Evolutionary conservation across 2,329 filamentous ascomycete genomes (phyloP).

Genomic region (Plectosphaerella cucumerina): DNA sequence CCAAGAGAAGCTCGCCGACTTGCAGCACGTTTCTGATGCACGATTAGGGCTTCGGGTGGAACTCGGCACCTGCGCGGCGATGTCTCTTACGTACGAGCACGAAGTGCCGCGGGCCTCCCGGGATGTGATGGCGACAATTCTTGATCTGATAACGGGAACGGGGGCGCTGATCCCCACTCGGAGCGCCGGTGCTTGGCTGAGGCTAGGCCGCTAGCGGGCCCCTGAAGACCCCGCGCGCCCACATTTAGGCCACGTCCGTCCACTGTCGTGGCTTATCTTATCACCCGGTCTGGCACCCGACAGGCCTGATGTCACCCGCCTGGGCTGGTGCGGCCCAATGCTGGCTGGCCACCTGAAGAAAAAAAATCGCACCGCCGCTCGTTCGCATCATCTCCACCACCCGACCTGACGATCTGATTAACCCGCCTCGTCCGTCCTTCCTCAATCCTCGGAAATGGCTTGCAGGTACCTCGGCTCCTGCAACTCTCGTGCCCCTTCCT

Average conservation of each 20-base stretch:
- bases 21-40: too few species aligned
- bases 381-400: neutral
- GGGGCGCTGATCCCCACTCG: neutral
- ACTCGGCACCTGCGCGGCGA: neutral
- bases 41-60: neutral
- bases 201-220: neutral
- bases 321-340: conserved; percentile 4
- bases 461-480: neutral
- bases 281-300: neutral
- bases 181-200: neutral
- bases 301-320: conserved; percentile 4
- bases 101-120: neutral
- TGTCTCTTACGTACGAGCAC: too few species aligned
- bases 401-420: neutral
- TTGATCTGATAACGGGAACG: neutral
- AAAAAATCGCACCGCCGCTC: conserved; percentile 1
- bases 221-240: neutral
- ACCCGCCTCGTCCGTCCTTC: too few species aligned
- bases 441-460: conserved; percentile 1
- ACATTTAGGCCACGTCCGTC: too few species aligned
- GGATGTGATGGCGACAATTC: neutral
- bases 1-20: too few species aligned
- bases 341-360: neutral
- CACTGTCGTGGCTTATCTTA: neutral
- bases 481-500: conserved; percentile 4